Evolutionary conservation across 2,329 filamentous ascomycete species (phyloP), one percentile per base, ranked within the genome.

Genomic region (Venturia aucupariae): DNA sequence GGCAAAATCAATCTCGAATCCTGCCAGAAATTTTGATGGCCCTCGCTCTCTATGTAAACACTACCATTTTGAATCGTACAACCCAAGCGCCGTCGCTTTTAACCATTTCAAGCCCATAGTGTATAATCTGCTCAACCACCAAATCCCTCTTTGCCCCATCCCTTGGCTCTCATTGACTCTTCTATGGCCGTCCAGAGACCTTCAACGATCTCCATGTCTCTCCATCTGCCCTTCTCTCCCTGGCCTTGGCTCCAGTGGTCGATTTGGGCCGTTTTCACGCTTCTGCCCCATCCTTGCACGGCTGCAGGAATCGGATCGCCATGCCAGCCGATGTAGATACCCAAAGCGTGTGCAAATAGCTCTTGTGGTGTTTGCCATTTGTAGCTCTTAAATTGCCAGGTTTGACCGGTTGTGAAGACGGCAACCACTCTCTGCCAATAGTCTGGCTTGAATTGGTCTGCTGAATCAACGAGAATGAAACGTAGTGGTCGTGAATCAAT

Each of bases 311-410:
- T 77, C 67, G 86, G 83, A 72, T 97, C 92, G 61, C 90, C 92
- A 67, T 89, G 85, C 90, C 92, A 97, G 3, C 94, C 94, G 2
- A 99, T 86, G 72, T 90, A 96, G 61, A 99, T 80, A 64, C 94
- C 94, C 17, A 91, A 81, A 2, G 91, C 90, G 72, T 97, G 90
- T 69, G 86, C 86, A 79, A 99, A 99, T 61, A 99, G 81, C 72
- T 97, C 94, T 17, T 86, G 83, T 0, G 94, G 90, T 64, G 89
- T 88, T 69, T 88, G 88, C 91, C 94, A 99, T 77, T 96, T 96
- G 83, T 99, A 99, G 69, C 86, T 90, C 78, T 97, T 96, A 79
- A 99, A 99, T 77, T 99, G 94, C 94, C 94, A 99, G 11, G 89
- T 87, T 78, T 99, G 94, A 41, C 94, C 94, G 0, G 94, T 99